Evolutionary conservation across 345 rosid genomes (phyloP).

Genomic region (Jatropha curcas): DNA sequence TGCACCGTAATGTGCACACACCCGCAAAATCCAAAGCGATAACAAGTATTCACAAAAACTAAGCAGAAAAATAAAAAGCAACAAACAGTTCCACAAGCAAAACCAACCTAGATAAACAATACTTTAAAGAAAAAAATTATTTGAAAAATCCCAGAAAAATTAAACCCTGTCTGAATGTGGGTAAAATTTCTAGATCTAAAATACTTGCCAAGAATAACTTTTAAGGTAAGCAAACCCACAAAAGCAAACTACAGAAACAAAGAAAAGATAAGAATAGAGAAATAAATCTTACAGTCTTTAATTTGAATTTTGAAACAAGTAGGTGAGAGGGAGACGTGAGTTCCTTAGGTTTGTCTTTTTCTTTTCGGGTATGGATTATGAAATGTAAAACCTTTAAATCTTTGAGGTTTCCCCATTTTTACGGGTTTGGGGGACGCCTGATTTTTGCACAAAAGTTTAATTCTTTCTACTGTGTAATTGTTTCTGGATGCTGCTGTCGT

Average conservation of each 20-base stretch:
- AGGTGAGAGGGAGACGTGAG: not conserved
- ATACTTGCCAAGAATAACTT: not conserved
- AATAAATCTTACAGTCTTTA: not conserved
- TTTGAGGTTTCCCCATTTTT: not conserved
- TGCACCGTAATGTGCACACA: not conserved
- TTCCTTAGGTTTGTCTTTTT: too few relatives aligned
- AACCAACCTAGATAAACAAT: constrained; percentile 1
- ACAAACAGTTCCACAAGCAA: not conserved
- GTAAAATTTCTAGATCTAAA: not conserved
- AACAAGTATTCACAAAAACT: not conserved
- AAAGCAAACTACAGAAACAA: not conserved
- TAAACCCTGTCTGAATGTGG: not conserved
- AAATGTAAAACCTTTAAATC: not conserved
- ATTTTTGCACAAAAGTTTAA: not conserved
- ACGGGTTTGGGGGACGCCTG: not conserved
- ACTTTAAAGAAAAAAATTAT: not conserved
- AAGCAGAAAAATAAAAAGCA: not conserved
- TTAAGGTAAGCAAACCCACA: not conserved
- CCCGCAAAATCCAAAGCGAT: not conserved
- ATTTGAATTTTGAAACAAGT: not conserved
- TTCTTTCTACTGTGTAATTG: too few relatives aligned
- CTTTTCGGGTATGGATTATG: not conserved
- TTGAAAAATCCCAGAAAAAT: not conserved
- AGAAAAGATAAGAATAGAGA: not conserved
- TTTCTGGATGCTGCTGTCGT: not conserved